Conservation (phyloP, 306 rosid species). For the Quercus rubra region DNA sequence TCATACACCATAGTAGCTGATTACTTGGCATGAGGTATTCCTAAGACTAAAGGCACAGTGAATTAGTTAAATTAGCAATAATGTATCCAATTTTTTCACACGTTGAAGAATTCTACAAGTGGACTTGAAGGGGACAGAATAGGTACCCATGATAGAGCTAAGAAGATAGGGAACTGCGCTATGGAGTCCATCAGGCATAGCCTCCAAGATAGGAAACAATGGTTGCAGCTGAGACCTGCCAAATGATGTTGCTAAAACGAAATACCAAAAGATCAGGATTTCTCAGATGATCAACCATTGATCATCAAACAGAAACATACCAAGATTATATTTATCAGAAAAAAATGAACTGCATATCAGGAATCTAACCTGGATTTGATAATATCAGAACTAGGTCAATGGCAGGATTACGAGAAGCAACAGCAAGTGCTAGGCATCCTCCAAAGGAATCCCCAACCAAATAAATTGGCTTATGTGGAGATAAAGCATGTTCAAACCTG, state of each 20-base stretch:
- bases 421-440: slow-evolving; percentile 92
- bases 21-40: neutral
- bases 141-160: slow-evolving; percentile 72
- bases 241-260: slow-evolving; percentile 75
- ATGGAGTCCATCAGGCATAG: slow-evolving; percentile 65
- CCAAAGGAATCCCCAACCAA: slow-evolving; percentile 97
- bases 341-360: neutral
- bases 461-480: slow-evolving; percentile 86
- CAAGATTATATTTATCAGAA: slow-evolving; percentile 14
- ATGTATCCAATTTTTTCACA: neutral
- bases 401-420: slow-evolving; percentile 86
- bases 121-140: slow-evolving; percentile 19
- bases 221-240: slow-evolving; percentile 85
- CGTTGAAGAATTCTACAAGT: slow-evolving; percentile 5
- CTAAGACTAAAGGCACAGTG: slow-evolving; percentile 1
- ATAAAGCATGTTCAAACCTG: slow-evolving; percentile 56
- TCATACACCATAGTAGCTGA: neutral
- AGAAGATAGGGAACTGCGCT: slow-evolving; percentile 70
- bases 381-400: slow-evolving; percentile 72
- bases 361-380: slow-evolving; percentile 68
- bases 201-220: slow-evolving; percentile 69
- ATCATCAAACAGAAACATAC: slow-evolving; percentile 14
- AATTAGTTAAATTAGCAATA: slow-evolving; percentile 12
- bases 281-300: slow-evolving; percentile 12
- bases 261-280: slow-evolving; percentile 32